Evolutionary conservation across 768 basidiomycete genomes (phyloP).

Genomic region (Serendipita sp.): DNA sequence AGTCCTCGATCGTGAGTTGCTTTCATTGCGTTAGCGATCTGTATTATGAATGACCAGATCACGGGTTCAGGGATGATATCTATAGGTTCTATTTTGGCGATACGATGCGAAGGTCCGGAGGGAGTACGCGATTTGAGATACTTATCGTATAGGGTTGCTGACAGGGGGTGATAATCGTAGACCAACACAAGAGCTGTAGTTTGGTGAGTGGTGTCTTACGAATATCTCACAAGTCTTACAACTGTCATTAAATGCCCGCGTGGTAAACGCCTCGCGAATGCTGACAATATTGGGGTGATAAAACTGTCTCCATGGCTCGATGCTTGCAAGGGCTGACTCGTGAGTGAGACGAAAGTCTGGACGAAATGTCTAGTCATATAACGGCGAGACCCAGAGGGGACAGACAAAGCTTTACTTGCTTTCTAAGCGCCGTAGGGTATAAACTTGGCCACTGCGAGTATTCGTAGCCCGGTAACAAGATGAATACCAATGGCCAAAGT

Average conservation of each 20-base stretch:
- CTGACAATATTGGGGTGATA: slow-evolving; percentile 73
- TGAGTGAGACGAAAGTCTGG: slow-evolving; percentile 71
- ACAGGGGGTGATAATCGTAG: slow-evolving; percentile 74
- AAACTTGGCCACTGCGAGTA: slow-evolving; percentile 56
- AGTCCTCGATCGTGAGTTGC: slow-evolving; percentile 66
- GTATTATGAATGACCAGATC: slow-evolving; percentile 85
- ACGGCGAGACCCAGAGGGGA: background rate
- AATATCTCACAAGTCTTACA: slow-evolving; percentile 35
- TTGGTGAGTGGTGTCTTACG: slow-evolving; percentile 8
- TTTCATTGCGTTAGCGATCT: slow-evolving; percentile 77
- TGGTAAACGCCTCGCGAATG: slow-evolving; percentile 87
- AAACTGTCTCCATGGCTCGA: slow-evolving; percentile 75
- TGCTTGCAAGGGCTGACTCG: slow-evolving; percentile 60
- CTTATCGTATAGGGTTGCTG: slow-evolving; percentile 63
- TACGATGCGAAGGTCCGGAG: slow-evolving; percentile 21
- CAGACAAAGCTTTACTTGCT: slow-evolving; percentile 31
- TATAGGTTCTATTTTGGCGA: slow-evolving; percentile 19
- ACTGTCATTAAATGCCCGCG: slow-evolving; percentile 76
- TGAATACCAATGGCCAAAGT: slow-evolving; percentile 68
- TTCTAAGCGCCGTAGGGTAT: slow-evolving; percentile 71
- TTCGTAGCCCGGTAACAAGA: slow-evolving; percentile 72
- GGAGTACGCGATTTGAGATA: slow-evolving; percentile 45
- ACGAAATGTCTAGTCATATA: background rate
- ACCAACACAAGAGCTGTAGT: slow-evolving; percentile 70
- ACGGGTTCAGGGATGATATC: slow-evolving; percentile 50